Evolutionary conservation across 2,329 filamentous ascomycete species (phyloP), one percentile per base, ranked within the genome.

Genomic region (Bipolaris gigantea): DNA sequence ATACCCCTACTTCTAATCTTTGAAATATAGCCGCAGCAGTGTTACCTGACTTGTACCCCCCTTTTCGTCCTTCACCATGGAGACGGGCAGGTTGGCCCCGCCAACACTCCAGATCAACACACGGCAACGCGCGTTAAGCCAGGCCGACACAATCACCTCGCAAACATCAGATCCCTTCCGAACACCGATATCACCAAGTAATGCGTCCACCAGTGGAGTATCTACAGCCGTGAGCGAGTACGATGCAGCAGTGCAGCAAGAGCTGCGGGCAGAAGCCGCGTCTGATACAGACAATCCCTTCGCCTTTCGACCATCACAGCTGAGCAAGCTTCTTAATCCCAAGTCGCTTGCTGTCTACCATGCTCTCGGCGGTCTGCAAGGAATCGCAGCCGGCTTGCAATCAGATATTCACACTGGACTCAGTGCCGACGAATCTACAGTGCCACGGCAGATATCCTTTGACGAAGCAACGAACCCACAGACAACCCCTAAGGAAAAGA

Each of bases 271-370:
- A 30, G 70, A 74, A 48, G 53, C 56, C 4, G 58, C 61, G 9
- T 66, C 69, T 34, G 44, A 60, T 11, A 61, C 68, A 15, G 65
- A 77, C 64, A 82, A 80, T 62, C 76, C 74, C 6, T 85, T 85
- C 55, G 82, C 80, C 11, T 85, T 84, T 54, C 77, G 79, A 0
- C 80, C 82, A 1, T 76, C 76, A 4, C 81, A 84, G 52, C 71
- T 85, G 3, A 80, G 80, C 65, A 82, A 80, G 53, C 76, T 85
- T 30, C 64, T 83, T 27, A 80, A 78, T n/a, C 76, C 79, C 21
- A 80, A 81, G 48, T 81, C 73, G 16, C 70, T 82, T 6, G 53
- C 75, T 8, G 81, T 79, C 10, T 79, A 82, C 33, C 75, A 77
- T 44, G 79, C 78, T 15, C 75, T 85, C 56, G 82, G 82, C n/a